phyloP scores from a whole-genome alignment of 2,329 filamentous ascomycete genomes.

The Alternaria solani region DNA sequence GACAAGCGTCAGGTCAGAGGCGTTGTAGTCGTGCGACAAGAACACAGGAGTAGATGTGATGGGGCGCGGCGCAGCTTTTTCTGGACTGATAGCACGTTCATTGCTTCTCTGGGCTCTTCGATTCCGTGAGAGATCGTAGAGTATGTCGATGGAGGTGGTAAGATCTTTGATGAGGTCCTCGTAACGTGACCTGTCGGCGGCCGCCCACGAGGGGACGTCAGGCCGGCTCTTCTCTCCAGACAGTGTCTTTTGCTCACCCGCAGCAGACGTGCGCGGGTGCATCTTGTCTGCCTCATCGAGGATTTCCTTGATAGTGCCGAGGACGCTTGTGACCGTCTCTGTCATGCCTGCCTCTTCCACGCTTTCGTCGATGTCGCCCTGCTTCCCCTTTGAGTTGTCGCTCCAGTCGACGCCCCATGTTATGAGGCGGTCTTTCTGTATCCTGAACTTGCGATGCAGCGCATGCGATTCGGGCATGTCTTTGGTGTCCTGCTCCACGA shows the following conservation, averaged over 20 bases:
- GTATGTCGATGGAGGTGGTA: conserved; percentile 78
- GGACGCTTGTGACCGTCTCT: conserved; percentile 79
- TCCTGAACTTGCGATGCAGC: conserved; percentile 77
- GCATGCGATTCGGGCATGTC: conserved; percentile 74
- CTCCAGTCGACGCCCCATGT: conserved; percentile 86
- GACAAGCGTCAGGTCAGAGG: conserved; percentile 55
- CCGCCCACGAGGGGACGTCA: conserved; percentile 52
- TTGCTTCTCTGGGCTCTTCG: conserved; percentile 55
- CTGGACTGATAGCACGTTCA: conserved; percentile 26
- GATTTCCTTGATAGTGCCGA: conserved; percentile 82
- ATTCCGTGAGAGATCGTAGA: conserved; percentile 78
- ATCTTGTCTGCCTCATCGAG: conserved; percentile 78
- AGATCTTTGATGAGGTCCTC: conserved; percentile 77
- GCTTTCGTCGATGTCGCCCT: conserved; percentile 77
- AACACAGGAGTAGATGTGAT: conserved; percentile 34
- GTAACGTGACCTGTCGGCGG: conserved; percentile 77
- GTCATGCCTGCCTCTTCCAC: conserved; percentile 72
- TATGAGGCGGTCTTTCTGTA: conserved; percentile 80
- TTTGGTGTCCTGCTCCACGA: conserved; percentile 65
- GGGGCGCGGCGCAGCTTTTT: conserved; percentile 32
- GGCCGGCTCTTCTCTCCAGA: conserved; percentile 49
- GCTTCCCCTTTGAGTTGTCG: conserved; percentile 65
- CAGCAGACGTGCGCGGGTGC: conserved; percentile 61
- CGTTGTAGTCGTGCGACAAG: conserved; percentile 48
- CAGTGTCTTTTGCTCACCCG: conserved; percentile 41